Percentiles rank a stretch among this genome's conserved stretches.
Evolutionary conservation across 495 filamentous ascomycete genomes (phyloP).

Genomic region (Penicillium malachiteum): DNA sequence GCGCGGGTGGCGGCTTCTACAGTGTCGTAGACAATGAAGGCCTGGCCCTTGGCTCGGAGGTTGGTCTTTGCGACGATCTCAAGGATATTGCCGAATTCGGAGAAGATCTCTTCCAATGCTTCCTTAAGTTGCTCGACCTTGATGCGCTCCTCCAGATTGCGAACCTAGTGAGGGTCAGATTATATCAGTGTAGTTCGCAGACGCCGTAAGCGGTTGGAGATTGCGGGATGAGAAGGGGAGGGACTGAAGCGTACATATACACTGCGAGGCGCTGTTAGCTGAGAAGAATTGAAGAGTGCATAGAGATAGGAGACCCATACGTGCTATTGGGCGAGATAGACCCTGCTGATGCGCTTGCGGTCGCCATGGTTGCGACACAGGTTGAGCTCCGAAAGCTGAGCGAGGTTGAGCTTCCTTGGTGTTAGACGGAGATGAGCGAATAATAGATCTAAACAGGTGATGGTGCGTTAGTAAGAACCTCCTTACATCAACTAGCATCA

Average conservation of each 20-base stretch:
- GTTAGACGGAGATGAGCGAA: conserved; percentile 1
- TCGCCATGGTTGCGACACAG: conserved; percentile 44
- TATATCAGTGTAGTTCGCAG: conserved; percentile 16
- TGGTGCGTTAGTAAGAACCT: background rate
- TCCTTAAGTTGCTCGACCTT: conserved; percentile 77
- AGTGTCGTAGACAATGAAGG: conserved; percentile 90
- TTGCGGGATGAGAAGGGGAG: conserved; percentile 17
- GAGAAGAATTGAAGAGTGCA: background rate
- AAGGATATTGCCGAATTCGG: conserved; percentile 84
- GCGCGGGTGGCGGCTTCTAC: conserved; percentile 73
- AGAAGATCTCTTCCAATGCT: conserved; percentile 75
- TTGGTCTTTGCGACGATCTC: conserved; percentile 93
- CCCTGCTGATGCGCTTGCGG: conserved; percentile 26
- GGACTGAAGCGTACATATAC: conserved; percentile 49
- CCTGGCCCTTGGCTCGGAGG: conserved; percentile 90
- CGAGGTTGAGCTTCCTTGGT: conserved; percentile 22
- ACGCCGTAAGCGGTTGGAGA: conserved; percentile 14
- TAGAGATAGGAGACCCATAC: conserved; percentile 29
- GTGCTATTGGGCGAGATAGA: conserved; percentile 47
- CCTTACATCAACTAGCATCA: conserved; percentile 36
- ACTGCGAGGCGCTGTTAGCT: conserved; percentile 33
- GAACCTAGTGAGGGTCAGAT: conserved; percentile 53
- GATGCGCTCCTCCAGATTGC: conserved; percentile 90
- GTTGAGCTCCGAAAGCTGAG: conserved; percentile 20
- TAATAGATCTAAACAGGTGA: background rate